phyloP scores from a whole-genome alignment of 2,329 filamentous ascomycete genomes.

The Pseudocercospora ulei region DNA sequence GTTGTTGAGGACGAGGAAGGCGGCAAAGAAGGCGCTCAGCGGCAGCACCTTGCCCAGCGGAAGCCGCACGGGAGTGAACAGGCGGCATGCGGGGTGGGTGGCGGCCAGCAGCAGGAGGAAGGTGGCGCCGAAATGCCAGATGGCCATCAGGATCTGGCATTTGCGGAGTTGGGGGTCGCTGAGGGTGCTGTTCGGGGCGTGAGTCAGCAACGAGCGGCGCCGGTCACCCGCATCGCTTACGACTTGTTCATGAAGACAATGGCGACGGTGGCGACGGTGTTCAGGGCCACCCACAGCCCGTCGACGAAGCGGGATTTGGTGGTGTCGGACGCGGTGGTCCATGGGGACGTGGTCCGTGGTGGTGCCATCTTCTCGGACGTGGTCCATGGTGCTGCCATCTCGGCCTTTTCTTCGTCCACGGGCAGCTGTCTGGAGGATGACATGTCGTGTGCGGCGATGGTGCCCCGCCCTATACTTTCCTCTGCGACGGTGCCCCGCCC shows the following conservation, averaged over 20 bases:
- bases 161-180: constrained; percentile 12
- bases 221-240: not conserved
- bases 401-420: no score
- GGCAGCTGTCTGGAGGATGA: no score
- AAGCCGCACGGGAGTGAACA: constrained; percentile 9
- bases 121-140: constrained; percentile 12
- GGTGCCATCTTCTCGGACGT: no score
- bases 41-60: constrained; percentile 10
- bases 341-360: no score
- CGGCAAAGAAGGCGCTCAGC: constrained; percentile 12
- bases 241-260: constrained; percentile 14
- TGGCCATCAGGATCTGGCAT: constrained; percentile 11
- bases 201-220: not conserved
- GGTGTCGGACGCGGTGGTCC: not conserved
- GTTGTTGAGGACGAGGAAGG: constrained; percentile 11
- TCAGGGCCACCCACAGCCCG: constrained; percentile 10
- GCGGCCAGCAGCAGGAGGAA: constrained; percentile 8
- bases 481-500: no score
- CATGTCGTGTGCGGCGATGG: no score
- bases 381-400: no score
- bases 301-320: constrained; percentile 7
- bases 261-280: constrained; percentile 7
- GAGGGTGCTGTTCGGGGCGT: constrained; percentile 2
- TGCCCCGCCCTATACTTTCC: no score
- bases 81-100: constrained; percentile 6